Evolutionary conservation across 129 eudicot species (phyloP).

Genomic region (Apium graveolens): DNA sequence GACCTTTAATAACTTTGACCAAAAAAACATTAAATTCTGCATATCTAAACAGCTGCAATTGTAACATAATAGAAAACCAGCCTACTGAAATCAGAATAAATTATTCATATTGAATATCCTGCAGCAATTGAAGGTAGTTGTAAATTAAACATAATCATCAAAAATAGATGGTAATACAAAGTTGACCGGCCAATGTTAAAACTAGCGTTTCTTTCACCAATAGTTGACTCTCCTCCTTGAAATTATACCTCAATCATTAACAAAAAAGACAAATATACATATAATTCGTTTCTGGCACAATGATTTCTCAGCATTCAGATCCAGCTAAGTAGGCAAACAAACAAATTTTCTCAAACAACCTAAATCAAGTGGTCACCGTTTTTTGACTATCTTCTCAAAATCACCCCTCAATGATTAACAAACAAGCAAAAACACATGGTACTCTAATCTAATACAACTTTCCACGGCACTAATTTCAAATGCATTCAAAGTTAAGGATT

Average conservation of each 20-base stretch:
- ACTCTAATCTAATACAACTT: not conserved
- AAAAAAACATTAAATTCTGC: not conserved
- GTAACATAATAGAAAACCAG: not conserved
- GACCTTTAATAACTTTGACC: not conserved
- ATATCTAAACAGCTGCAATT: not conserved
- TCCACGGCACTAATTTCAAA: not conserved
- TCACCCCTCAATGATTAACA: not conserved
- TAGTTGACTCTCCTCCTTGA: not conserved
- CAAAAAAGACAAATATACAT: not conserved
- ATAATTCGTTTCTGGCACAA: not conserved
- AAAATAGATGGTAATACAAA: not conserved
- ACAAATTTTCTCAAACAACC: no score
- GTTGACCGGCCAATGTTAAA: not conserved
- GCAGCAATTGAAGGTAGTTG: not conserved
- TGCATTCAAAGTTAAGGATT: not conserved
- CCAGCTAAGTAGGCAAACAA: not conserved
- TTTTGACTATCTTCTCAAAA: not conserved
- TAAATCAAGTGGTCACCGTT: not conserved
- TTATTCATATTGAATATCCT: not conserved
- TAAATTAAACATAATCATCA: not conserved
- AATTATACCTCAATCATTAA: not conserved
- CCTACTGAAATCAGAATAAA: not conserved
- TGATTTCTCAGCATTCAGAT: not conserved
- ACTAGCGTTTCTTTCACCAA: not conserved
- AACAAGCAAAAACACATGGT: not conserved